Percentiles rank a stretch among this genome's conserved stretches.
These are phyloP conservation scores for Tetraselmis striata DNA, from an alignment of 139 green algal genomes.

Conservation along the genomic window DNA sequence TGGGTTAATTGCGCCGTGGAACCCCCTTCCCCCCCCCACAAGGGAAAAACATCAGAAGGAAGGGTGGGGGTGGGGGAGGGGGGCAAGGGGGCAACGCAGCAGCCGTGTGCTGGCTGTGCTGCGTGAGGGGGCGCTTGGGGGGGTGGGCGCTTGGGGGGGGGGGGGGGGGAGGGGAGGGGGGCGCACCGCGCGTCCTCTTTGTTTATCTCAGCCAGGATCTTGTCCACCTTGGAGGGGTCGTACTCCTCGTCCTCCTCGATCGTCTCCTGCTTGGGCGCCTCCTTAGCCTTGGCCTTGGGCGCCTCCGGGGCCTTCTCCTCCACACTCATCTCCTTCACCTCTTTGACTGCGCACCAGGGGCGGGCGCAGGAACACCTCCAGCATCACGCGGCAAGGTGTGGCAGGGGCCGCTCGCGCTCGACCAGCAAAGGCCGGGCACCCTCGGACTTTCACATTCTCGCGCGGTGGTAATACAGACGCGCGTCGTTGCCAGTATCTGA, in stretches of 20 bases:
- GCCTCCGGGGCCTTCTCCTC: conserved; percentile 25
- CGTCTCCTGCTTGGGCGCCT: conserved; percentile 42
- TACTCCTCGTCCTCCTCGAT: conserved; percentile 54
- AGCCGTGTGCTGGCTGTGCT: too few relatives aligned
- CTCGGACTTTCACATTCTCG: neutral
- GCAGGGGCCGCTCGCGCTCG: neutral
- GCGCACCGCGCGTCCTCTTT: neutral
- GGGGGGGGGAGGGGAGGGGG: too few relatives aligned
- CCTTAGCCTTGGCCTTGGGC: conserved; percentile 44
- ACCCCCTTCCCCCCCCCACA: too few relatives aligned
- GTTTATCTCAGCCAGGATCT: neutral
- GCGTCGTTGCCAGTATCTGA: conserved; percentile 5
- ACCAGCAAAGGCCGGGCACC: neutral
- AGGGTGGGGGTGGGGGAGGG: too few relatives aligned
- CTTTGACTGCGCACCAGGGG: conserved; percentile 13
- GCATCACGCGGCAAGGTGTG: neutral
- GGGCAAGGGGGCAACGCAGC: too few relatives aligned
- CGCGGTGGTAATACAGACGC: neutral
- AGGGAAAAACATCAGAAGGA: too few relatives aligned
- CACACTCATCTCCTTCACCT: conserved; percentile 34
- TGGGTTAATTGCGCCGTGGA: too few relatives aligned
- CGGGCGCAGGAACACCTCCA: neutral
- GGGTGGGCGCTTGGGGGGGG: too few relatives aligned
- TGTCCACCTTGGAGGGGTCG: neutral
- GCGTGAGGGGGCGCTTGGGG: too few relatives aligned